phyloP scores from a whole-genome alignment of 768 basidiomycete genomes.

The Clitopilus passeckerianus region DNA sequence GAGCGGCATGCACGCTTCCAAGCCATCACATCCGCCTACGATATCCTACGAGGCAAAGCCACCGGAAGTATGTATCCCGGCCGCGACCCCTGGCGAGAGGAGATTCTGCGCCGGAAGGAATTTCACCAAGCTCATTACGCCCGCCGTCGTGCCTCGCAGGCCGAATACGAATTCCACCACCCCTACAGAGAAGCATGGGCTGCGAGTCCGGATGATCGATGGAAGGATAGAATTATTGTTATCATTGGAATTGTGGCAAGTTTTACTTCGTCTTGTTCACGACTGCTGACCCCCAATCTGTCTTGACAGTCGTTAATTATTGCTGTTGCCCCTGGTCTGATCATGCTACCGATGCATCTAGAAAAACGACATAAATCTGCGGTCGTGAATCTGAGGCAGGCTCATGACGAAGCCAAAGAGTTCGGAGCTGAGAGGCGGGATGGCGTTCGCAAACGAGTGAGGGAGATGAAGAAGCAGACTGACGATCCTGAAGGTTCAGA shows the following conservation, averaged over 20 bases:
- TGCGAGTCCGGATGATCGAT: slow-evolving; percentile 36
- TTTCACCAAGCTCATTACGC: slow-evolving; percentile 29
- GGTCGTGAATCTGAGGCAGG: slow-evolving; percentile 52
- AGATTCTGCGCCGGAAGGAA: slow-evolving; percentile 46
- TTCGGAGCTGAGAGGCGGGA: slow-evolving; percentile 48
- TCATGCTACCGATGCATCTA: slow-evolving; percentile 27
- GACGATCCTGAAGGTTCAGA: not conserved
- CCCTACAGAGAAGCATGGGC: slow-evolving; percentile 16
- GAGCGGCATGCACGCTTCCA: slow-evolving; percentile 60
- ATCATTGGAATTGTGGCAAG: slow-evolving; percentile 44
- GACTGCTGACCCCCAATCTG: not conserved
- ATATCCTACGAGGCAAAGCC: slow-evolving; percentile 39
- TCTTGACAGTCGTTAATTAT: slow-evolving; percentile 36
- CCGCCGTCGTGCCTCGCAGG: slow-evolving; percentile 7
- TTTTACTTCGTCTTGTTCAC: slow-evolving; percentile 1
- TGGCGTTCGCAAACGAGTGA: slow-evolving; percentile 45
- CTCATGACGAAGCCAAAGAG: slow-evolving; percentile 50
- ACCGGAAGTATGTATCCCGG: slow-evolving; percentile 3
- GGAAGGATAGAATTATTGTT: slow-evolving; percentile 48
- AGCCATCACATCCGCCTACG: slow-evolving; percentile 61
- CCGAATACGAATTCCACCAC: slow-evolving; percentile 1
- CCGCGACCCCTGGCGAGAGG: slow-evolving; percentile 42
- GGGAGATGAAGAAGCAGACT: slow-evolving; percentile 22
- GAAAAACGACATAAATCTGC: slow-evolving; percentile 48
- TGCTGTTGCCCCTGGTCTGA: slow-evolving; percentile 38